Evolutionary conservation across 108 stramenopile genomes (phyloP).

Genomic region (Thalassiosira profunda): DNA sequence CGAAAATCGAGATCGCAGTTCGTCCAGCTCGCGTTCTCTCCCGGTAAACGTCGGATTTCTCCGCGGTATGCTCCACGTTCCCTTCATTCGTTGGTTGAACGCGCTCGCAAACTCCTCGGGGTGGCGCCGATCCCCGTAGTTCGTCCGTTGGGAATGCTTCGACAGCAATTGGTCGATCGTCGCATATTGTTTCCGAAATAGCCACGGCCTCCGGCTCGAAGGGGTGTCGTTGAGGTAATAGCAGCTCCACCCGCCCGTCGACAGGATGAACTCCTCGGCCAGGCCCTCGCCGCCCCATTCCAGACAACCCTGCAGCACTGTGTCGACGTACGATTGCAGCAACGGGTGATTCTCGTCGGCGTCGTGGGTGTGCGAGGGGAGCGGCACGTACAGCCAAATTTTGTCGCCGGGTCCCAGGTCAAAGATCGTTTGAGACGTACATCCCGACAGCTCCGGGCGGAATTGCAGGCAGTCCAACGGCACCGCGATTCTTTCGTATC

Average conservation of each 20-base stretch:
- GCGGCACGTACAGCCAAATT: conserved; percentile 69
- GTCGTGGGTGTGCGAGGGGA: conserved; percentile 26
- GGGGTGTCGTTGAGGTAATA: conserved; percentile 80
- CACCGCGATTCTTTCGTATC: conserved; percentile 54
- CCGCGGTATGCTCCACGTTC: conserved; percentile 60
- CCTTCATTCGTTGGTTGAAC: conserved; percentile 51
- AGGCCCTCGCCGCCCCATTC: conserved; percentile 74
- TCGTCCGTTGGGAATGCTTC: conserved; percentile 42
- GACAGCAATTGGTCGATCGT: conserved; percentile 62
- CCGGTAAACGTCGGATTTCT: conserved; percentile 66
- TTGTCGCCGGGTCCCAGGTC: conserved; percentile 11
- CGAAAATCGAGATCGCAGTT: conserved; percentile 37
- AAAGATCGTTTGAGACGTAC: conserved; percentile 9
- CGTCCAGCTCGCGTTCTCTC: conserved; percentile 46
- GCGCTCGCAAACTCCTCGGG: conserved; percentile 78
- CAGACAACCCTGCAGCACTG: conserved; percentile 73
- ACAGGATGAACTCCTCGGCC: conserved; percentile 62
- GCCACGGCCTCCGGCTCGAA: conserved; percentile 64
- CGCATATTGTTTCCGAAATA: conserved; percentile 69
- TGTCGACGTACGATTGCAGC: conserved; percentile 77
- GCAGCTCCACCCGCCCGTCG: conserved; percentile 62
- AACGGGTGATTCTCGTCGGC: conserved; percentile 73
- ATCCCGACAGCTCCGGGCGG: conserved; percentile 3
- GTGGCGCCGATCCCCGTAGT: conserved; percentile 61
- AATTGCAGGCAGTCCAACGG: conserved; percentile 39